Evolutionary conservation across 73 alveolate genomes (phyloP).

Genomic region (Tetrahymena borealis): DNA sequence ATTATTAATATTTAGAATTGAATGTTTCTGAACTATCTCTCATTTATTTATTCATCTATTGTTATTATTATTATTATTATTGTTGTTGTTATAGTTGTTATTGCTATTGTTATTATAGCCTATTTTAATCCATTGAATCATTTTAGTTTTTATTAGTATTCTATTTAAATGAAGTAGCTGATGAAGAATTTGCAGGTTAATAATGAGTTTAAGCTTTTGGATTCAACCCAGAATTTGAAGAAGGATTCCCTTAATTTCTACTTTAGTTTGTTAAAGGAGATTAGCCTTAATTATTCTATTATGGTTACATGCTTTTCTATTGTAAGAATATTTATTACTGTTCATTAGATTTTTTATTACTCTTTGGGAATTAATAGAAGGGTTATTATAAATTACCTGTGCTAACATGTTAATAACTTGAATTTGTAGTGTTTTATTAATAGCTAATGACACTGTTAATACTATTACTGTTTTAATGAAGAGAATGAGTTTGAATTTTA

Average conservation of each 20-base stretch:
- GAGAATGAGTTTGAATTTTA: background rate
- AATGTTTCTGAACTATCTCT: background rate
- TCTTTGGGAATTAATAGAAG: background rate
- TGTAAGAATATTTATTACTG: background rate
- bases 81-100: background rate
- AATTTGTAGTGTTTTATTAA: background rate
- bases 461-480: background rate
- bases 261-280: background rate
- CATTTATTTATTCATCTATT: background rate
- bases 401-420: background rate
- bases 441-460: background rate
- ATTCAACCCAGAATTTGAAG: too few species aligned
- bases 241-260: background rate
- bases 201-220: too few species aligned
- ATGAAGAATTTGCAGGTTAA: background rate
- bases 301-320: background rate
- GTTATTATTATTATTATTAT: background rate
- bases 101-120: background rate
- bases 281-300: background rate
- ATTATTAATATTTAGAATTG: background rate
- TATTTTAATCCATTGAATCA: background rate
- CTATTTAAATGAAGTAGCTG: background rate
- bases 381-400: background rate
- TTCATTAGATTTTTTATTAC: background rate
- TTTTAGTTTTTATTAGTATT: background rate